phyloP scores from a whole-genome alignment of 179 eudicot genomes.

The Heliamphora pulchella region DNA sequence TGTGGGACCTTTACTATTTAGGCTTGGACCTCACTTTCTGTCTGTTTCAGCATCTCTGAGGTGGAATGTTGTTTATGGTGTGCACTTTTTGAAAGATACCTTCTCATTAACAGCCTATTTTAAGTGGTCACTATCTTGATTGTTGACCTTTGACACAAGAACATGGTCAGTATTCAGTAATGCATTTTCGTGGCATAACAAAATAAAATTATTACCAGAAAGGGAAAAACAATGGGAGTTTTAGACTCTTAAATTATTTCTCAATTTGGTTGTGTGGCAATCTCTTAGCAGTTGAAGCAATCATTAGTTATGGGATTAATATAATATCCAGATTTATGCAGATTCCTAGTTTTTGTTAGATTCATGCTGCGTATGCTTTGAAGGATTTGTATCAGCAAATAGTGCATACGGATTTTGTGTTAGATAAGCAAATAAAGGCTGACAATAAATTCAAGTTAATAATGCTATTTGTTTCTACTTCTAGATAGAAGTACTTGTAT shows the following conservation, averaged over 20 bases:
- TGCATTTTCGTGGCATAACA: conserved; percentile 7
- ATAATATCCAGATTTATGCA: background rate
- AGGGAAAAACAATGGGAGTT: conserved; percentile 2
- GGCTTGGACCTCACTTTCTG: background rate
- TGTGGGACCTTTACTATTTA: background rate
- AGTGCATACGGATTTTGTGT: background rate
- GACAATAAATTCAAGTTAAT: background rate
- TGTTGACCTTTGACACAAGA: background rate
- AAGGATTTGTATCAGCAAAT: background rate
- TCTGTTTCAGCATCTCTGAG: background rate
- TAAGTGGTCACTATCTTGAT: too few species aligned
- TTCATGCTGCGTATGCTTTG: background rate
- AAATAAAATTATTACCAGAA: background rate
- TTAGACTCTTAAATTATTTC: background rate
- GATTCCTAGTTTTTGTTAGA: background rate
- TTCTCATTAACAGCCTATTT: background rate
- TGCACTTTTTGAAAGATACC: conserved; percentile 6
- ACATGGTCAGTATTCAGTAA: background rate
- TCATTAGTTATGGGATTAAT: background rate
- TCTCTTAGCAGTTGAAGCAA: background rate
- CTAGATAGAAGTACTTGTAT: background rate
- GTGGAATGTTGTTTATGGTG: background rate
- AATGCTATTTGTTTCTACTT: background rate
- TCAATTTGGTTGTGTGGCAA: conserved; percentile 1
- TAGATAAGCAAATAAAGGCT: background rate